phyloP scores from a whole-genome alignment of 2,329 filamentous ascomycete species.

The Sporothrix brasiliensis region DNA sequence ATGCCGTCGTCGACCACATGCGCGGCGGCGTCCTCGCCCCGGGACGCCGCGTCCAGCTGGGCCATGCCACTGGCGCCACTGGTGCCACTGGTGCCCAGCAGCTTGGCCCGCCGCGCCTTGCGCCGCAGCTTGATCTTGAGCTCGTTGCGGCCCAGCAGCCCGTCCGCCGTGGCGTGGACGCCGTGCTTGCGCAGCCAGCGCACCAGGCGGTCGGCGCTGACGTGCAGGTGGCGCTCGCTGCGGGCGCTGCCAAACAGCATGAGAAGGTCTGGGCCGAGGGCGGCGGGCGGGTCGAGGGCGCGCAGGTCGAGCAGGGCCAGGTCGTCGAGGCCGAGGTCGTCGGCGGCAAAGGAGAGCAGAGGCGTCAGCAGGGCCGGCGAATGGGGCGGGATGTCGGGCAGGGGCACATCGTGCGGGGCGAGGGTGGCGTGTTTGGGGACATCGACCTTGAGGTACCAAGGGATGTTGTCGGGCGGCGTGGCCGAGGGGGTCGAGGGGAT shows the following conservation, averaged over 20 bases:
- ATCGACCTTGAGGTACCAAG: conserved; percentile 85
- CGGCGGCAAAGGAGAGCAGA: conserved; percentile 75
- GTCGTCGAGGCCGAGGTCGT: conserved; percentile 84
- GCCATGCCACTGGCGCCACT: conserved; percentile 63
- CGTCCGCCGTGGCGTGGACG: conserved; percentile 78
- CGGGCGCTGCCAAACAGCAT: conserved; percentile 93
- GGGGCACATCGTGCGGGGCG: conserved; percentile 50
- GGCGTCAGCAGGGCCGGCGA: conserved; percentile 71
- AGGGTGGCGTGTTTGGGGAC: conserved; percentile 56
- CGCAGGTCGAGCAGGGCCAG: conserved; percentile 81
- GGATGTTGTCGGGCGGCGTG: conserved; percentile 33
- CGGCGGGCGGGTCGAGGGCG: conserved; percentile 79
- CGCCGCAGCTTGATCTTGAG: conserved; percentile 83
- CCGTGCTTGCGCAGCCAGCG: conserved; percentile 79
- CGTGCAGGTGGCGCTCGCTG: conserved; percentile 89
- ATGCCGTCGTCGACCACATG: conserved; percentile 78
- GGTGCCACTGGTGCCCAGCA: conserved; percentile 65
- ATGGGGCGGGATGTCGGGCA: conserved; percentile 63
- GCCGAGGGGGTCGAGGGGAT: background rate
- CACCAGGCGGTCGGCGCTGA: conserved; percentile 85
- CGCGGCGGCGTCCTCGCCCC: background rate
- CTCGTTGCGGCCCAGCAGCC: conserved; percentile 85
- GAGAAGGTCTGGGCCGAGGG: conserved; percentile 82
- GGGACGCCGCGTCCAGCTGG: conserved; percentile 40
- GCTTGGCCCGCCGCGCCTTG: conserved; percentile 77